Evolutionary conservation across 805 yeast genomes (phyloP).

Genomic region (Nakazawaea ambrosiae): DNA sequence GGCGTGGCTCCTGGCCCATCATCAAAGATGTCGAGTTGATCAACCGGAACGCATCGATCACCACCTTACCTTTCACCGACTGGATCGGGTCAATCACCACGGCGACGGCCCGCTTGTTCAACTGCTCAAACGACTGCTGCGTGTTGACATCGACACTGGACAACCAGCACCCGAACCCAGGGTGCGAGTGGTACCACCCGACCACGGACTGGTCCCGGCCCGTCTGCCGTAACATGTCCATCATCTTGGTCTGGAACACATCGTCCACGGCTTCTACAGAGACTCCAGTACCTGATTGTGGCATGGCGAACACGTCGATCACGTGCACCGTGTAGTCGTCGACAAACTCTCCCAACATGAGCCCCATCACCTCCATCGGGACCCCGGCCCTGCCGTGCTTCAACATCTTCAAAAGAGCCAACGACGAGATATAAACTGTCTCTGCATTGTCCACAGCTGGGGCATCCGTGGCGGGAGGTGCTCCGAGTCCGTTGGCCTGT

Average conservation of each 20-base stretch:
- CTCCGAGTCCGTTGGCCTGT: slow-evolving; percentile 31
- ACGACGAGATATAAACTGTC: slow-evolving; percentile 91
- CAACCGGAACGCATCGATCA: slow-evolving; percentile 95
- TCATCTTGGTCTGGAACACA: slow-evolving; percentile 97
- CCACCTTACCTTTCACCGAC: slow-evolving; percentile 97
- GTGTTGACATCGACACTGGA: slow-evolving; percentile 97
- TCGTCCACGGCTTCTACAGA: slow-evolving; percentile 99
- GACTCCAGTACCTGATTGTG: slow-evolving; percentile 94
- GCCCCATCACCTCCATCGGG: slow-evolving; percentile 85
- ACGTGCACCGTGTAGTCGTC: slow-evolving; percentile 97
- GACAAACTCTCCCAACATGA: slow-evolving; percentile 96
- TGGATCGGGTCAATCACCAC: slow-evolving; percentile 98
- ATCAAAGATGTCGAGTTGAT: slow-evolving; percentile 81
- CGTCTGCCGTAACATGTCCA: slow-evolving; percentile 98
- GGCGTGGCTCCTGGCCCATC: slow-evolving; percentile 98
- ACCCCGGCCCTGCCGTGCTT: slow-evolving; percentile 94
- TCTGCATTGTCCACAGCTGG: slow-evolving; percentile 93
- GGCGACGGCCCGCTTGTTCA: slow-evolving; percentile 93
- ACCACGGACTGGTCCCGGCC: slow-evolving; percentile 99
- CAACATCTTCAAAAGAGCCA: slow-evolving; percentile 92
- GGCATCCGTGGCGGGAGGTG: slow-evolving; percentile 51
- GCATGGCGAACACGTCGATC: slow-evolving; percentile 98
- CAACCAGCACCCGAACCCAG: slow-evolving; percentile 99
- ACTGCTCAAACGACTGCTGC: slow-evolving; percentile 95
- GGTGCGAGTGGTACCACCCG: slow-evolving; percentile 99